Percentiles rank a stretch among this genome's conserved stretches.
Conservation (phyloP, 345 rosid species). For the Citrus maxima region DNA sequence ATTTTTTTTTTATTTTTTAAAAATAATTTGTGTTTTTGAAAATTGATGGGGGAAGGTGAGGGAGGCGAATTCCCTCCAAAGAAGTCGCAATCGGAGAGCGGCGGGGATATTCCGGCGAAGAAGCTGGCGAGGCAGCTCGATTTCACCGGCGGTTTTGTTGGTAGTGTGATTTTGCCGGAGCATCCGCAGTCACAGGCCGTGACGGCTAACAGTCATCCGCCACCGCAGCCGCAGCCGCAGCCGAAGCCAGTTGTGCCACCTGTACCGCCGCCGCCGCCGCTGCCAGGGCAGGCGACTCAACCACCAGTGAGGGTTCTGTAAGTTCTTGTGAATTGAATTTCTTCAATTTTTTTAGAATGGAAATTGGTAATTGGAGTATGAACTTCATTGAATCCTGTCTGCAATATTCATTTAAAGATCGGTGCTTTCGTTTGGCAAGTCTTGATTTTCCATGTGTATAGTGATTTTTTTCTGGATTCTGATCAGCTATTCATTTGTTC, state of each 20-base stretch:
- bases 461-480: background rate
- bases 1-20: slow-evolving; percentile 15
- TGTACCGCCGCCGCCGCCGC: slow-evolving; percentile 20
- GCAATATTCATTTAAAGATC: background rate
- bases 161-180: slow-evolving; percentile 44
- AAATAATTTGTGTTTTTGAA: slow-evolving; percentile 6
- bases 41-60: slow-evolving; percentile 70
- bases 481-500: background rate
- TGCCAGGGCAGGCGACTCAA: slow-evolving; percentile 34
- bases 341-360: background rate
- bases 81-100: slow-evolving; percentile 42
- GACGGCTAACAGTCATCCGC: slow-evolving; percentile 3
- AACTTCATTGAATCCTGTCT: background rate
- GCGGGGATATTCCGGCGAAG: slow-evolving; percentile 47
- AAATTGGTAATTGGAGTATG: background rate
- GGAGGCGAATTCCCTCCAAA: slow-evolving; percentile 73
- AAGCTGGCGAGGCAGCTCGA: slow-evolving; percentile 92
- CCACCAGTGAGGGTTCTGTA: slow-evolving; percentile 55
- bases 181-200: slow-evolving; percentile 41
- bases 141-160: slow-evolving; percentile 57
- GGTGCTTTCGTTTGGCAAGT: background rate
- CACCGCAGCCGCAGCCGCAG: slow-evolving; percentile 26
- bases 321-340: slow-evolving; percentile 26
- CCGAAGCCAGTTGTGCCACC: slow-evolving; percentile 14
- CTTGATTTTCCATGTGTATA: background rate